phyloP scores from a whole-genome alignment of 305 asterid species.

The Fraxinus floribunda region DNA sequence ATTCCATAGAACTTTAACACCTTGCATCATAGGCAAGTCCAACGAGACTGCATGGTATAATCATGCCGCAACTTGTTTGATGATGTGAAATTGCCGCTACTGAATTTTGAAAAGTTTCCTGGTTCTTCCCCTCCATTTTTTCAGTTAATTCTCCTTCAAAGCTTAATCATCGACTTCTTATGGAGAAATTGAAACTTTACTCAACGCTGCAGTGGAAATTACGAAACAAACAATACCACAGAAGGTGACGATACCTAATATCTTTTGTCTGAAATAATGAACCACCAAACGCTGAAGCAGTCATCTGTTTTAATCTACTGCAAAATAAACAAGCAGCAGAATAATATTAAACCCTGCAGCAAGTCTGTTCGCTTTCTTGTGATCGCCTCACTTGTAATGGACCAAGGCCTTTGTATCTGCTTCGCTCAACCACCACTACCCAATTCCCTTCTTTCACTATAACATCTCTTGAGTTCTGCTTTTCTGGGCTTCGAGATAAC shows the following conservation, averaged over 20 bases:
- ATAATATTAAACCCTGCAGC: too few relatives aligned
- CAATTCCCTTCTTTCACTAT: constrained; percentile 53
- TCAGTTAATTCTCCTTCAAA: constrained; percentile 22
- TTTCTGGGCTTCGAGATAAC: constrained; percentile 36
- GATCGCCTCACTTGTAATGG: too few relatives aligned
- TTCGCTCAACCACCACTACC: constrained; percentile 40
- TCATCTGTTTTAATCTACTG: too few relatives aligned
- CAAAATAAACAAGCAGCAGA: too few relatives aligned
- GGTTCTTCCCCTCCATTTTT: background rate
- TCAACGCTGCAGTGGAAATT: too few relatives aligned
- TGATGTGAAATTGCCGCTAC: background rate
- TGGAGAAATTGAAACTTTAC: constrained; percentile 41
- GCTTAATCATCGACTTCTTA: constrained; percentile 21
- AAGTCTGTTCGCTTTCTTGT: too few relatives aligned
- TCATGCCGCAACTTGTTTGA: background rate
- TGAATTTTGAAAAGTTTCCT: background rate
- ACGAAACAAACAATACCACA: too few relatives aligned
- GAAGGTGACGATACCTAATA: too few relatives aligned
- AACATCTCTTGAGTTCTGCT: constrained; percentile 28
- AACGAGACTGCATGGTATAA: background rate
- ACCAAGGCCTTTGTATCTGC: too few relatives aligned
- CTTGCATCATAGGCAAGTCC: background rate
- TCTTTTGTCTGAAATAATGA: too few relatives aligned
- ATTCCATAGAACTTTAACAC: background rate
- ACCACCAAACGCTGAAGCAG: too few relatives aligned